A percentile compares a stretch with the other conserved stretches of the same genome.
Conservation (phyloP, 2,329 filamentous ascomycete species). For the Alternaria gansuensis region DNA sequence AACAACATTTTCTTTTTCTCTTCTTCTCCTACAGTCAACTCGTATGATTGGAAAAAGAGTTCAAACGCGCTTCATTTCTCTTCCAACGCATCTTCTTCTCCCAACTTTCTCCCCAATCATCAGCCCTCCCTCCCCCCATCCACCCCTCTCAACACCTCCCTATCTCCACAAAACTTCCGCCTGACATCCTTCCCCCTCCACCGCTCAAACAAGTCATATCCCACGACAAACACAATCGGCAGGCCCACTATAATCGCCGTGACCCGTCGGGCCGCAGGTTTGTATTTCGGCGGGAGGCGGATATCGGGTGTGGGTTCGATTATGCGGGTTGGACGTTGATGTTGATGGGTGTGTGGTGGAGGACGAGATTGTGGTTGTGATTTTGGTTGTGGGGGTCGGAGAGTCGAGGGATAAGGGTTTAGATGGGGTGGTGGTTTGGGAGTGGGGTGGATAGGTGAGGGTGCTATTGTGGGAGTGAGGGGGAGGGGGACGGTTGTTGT, state of each 20-base stretch:
- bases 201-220: constrained; percentile 45
- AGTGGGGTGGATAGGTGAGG: constrained; percentile 19
- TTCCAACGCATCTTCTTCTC: not conserved
- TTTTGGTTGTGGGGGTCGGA: not conserved
- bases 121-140: not conserved
- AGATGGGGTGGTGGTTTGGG: constrained; percentile 15
- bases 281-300: constrained; percentile 44
- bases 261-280: constrained; percentile 42
- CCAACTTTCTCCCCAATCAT: not conserved
- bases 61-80: too few species aligned
- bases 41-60: too few species aligned
- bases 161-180: constrained; percentile 23
- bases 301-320: constrained; percentile 36
- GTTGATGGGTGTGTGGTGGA: constrained; percentile 4
- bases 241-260: constrained; percentile 49
- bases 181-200: constrained; percentile 31
- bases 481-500: constrained; percentile 42
- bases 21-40: too few species aligned
- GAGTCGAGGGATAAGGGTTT: constrained; percentile 14
- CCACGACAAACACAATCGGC: constrained; percentile 46
- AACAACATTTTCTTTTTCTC: too few species aligned
- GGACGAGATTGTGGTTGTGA: not conserved
- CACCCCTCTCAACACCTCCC: not conserved
- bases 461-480: constrained; percentile 23
- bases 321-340: constrained; percentile 19